A percentile compares a stretch with the other conserved stretches of the same genome.
Conservation (phyloP, 75 land plant genomes). For the Pinus albicaulis region DNA sequence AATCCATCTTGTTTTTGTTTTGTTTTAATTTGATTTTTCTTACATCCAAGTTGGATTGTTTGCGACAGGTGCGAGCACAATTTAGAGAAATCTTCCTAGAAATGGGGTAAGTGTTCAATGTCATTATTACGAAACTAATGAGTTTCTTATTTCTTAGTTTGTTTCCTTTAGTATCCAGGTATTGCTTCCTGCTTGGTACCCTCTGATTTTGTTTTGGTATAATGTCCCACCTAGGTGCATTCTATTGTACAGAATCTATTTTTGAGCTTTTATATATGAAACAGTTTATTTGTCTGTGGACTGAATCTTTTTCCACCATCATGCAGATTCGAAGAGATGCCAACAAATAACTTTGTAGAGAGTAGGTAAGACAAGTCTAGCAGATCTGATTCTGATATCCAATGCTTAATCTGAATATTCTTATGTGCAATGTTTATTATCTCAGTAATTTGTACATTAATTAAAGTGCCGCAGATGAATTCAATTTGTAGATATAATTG, state of each 20-base stretch:
- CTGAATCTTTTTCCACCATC: not conserved
- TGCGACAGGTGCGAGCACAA: slow-evolving; percentile 58
- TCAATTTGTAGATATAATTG: too few relatives aligned
- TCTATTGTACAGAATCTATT: not conserved
- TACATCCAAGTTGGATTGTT: not conserved
- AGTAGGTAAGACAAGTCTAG: slow-evolving; percentile 70
- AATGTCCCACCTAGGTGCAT: not conserved
- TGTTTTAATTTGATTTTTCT: slow-evolving; percentile 4
- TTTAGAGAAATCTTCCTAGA: slow-evolving; percentile 65
- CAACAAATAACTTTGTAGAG: slow-evolving; percentile 92
- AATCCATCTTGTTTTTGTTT: slow-evolving; percentile 3
- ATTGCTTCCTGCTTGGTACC: not conserved
- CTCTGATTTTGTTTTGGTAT: not conserved
- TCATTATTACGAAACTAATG: not conserved
- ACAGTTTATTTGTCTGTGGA: not conserved
- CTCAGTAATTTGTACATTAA: not conserved
- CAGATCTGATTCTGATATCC: not conserved
- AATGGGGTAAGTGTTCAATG: slow-evolving; percentile 65
- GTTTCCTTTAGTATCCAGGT: not conserved
- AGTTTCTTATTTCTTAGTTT: not conserved
- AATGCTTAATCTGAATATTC: not conserved
- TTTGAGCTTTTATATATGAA: not conserved
- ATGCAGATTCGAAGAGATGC: slow-evolving; percentile 96
- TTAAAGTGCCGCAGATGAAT: not conserved
- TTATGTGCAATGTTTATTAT: not conserved